These are phyloP conservation scores for Xylaria sp. DNA, from an alignment of 2,329 filamentous ascomycete species.

Conservation along the genomic window DNA sequence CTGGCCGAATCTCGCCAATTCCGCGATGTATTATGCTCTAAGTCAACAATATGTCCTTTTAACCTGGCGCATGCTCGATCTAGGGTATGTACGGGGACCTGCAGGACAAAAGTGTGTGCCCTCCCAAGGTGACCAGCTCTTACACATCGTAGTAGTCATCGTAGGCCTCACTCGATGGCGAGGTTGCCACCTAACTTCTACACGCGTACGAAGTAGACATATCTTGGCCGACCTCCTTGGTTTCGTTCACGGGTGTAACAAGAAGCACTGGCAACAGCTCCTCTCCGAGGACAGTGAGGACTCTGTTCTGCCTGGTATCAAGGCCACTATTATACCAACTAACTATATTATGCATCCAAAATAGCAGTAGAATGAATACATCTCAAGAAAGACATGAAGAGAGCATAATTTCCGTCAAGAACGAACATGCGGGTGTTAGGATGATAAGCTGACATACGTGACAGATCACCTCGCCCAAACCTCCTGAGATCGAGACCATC, in stretches of 20 bases:
- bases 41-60: no score
- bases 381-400: not conserved
- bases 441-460: constrained; percentile 13
- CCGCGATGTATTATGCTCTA: no score
- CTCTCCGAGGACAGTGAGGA: not conserved
- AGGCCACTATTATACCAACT: not conserved
- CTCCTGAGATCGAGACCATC: not conserved
- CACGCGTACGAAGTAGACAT: not conserved
- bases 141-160: not conserved
- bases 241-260: not conserved
- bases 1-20: no score
- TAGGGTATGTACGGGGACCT: no score
- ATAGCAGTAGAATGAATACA: not conserved
- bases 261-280: not conserved
- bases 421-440: not conserved
- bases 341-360: not conserved
- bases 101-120: no score
- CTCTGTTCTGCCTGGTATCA: not conserved
- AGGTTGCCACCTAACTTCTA: not conserved
- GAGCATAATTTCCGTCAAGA: not conserved
- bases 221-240: not conserved
- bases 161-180: not conserved
- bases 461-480: constrained; percentile 8
- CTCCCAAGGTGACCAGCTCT: not conserved
- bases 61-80: no score